Evolutionary conservation across 768 basidiomycete species (phyloP).

Genomic region (Mycena alexandri): DNA sequence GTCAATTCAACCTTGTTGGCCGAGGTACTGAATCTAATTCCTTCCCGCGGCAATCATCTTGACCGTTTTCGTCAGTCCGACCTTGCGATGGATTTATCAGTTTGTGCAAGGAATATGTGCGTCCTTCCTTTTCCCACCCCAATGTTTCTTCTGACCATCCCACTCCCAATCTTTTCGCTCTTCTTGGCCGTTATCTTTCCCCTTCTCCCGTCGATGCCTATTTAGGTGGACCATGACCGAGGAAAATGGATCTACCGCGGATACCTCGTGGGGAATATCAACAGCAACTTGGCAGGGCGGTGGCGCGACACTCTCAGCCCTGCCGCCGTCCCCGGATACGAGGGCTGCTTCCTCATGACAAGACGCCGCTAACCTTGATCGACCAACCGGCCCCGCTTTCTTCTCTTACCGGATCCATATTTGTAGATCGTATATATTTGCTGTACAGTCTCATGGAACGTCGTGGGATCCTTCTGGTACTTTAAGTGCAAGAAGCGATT

Average conservation of each 20-base stretch:
- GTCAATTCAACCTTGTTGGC: constrained; percentile 81
- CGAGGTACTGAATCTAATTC: constrained; percentile 47
- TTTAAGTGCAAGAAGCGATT: neutral
- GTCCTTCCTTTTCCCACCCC: constrained; percentile 39
- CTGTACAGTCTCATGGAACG: neutral
- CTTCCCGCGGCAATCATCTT: neutral
- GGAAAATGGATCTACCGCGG: constrained; percentile 91
- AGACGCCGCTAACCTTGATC: constrained; percentile 58
- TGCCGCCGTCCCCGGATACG: constrained; percentile 75
- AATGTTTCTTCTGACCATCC: neutral
- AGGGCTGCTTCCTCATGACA: constrained; percentile 87
- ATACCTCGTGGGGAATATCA: constrained; percentile 77
- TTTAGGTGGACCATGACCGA: constrained; percentile 75
- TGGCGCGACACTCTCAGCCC: constrained; percentile 90
- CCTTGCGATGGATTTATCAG: constrained; percentile 86
- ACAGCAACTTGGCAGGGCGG: constrained; percentile 83
- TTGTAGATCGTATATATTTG: constrained; percentile 3
- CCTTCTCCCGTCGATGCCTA: neutral
- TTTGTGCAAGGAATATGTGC: constrained; percentile 87
- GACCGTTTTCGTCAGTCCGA: constrained; percentile 57
- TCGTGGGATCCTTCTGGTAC: neutral
- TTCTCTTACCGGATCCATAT: constrained; percentile 2
- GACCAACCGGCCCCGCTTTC: neutral
- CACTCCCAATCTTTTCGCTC: neutral
- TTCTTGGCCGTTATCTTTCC: neutral